A percentile compares a stretch with the other conserved stretches of the same genome.
Conservation (phyloP, 495 filamentous ascomycete species). For the Penicillium steckii region DNA sequence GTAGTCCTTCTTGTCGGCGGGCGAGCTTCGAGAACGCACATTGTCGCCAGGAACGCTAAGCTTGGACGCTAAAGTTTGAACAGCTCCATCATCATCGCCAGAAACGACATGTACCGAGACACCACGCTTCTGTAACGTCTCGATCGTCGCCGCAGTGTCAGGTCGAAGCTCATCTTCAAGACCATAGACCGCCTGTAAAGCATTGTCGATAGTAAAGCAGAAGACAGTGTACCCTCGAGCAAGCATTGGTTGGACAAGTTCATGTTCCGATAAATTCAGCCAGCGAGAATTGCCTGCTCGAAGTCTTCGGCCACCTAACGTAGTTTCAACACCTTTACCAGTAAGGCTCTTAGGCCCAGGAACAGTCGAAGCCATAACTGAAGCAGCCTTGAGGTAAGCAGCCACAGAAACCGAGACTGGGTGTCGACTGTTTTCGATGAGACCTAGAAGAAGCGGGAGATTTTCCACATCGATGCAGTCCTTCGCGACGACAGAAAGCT, state of each 20-base stretch:
- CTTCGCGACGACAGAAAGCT: constrained; percentile 48
- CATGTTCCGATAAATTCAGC: constrained; percentile 42
- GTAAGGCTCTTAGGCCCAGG: constrained; percentile 47
- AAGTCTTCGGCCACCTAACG: constrained; percentile 31
- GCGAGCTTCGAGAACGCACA: constrained; percentile 51
- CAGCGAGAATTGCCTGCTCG: constrained; percentile 65
- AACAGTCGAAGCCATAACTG: constrained; percentile 31
- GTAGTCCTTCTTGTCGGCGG: constrained; percentile 63
- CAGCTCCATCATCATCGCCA: constrained; percentile 65
- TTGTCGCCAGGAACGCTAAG: constrained; percentile 52
- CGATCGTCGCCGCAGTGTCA: constrained; percentile 51
- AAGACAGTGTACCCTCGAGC: constrained; percentile 56
- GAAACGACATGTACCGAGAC: constrained; percentile 65
- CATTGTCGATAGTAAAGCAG: constrained; percentile 55
- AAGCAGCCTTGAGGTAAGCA: constrained; percentile 40
- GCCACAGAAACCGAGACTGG: constrained; percentile 66
- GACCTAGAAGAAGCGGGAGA: constrained; percentile 40
- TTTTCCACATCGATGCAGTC: constrained; percentile 26
- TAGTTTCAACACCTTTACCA: constrained; percentile 49
- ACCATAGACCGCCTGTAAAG: constrained; percentile 56
- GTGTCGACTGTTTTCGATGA: constrained; percentile 58
- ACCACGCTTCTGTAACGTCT: constrained; percentile 49
- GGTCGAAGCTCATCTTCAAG: constrained; percentile 58
- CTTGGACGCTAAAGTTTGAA: constrained; percentile 49
- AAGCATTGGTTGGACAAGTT: constrained; percentile 43